Evolutionary conservation across 352 stramenopile species (phyloP), one percentile per base, ranked within the genome.

Genomic region (Aphanomyces euteiches): DNA sequence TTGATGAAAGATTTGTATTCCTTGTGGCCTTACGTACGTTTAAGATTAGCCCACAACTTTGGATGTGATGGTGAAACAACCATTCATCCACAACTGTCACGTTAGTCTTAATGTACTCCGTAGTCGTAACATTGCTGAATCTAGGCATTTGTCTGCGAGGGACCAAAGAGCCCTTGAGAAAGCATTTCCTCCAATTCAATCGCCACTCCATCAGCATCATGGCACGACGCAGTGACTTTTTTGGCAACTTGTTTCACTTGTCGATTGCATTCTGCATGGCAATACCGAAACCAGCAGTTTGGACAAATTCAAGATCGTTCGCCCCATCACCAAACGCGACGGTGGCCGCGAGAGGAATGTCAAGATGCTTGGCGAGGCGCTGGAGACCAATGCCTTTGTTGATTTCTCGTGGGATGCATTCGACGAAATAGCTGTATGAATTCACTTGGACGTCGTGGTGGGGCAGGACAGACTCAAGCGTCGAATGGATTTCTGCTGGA

Each of bases 271-370:
- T 92, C 19, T 83, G 79, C 80, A 90, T 89, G 0, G 81, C 82
- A 45, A 88, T 61, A 15, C 84, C 81, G 54, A 75, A 59, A 36
- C 84, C 80, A 17, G 77, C 80, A 37, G 75, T 68, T 66, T 84
- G 21, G 2, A 92, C 43, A 54, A 92, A 84, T 67, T 92, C 82
- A 10, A 84, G 50, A 74, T 92, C 84, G 72, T 92, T 92, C 21
- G 83, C 75, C n/a, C 82, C 84, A 75, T 92, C 84, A 8, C 84
- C 84, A 74, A 92, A 88, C 4, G 84, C 79, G 41, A 89, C 69
- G 7, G 78, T 74, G 47, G 83, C 56, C 34, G 75, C 75, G 17
- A 87, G 15, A 34, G 40, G 43, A 17, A 90, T 66, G 1, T 66
- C 58, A 34, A 88, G 57, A 19, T 72, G 40, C 41, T 78, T 1